Conservation (phyloP, 2,329 filamentous ascomycete genomes). For the Fusarium aywerte region DNA sequence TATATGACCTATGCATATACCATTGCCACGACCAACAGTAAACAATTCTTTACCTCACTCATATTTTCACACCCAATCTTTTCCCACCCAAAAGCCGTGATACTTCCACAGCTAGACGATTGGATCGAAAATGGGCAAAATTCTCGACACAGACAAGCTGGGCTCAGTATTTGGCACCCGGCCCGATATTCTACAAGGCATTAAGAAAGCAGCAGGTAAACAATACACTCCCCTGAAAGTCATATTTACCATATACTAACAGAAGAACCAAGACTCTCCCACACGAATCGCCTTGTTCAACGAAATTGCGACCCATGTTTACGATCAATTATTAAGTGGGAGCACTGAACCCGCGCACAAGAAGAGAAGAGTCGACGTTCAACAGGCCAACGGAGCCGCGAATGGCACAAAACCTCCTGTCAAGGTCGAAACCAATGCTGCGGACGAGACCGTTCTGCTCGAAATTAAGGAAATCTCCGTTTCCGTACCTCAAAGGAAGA, state of each 20-base stretch:
- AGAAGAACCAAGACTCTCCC: constrained; percentile 59
- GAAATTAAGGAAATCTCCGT: constrained; percentile 74
- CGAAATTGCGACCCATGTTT: constrained; percentile 63
- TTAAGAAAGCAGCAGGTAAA: constrained; percentile 65
- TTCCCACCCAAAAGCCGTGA: constrained; percentile 27
- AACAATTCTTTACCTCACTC: constrained; percentile 21
- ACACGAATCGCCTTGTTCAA: constrained; percentile 65
- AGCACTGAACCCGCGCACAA: constrained; percentile 62
- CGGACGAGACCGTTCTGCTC: constrained; percentile 64
- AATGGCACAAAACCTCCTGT: constrained; percentile 39
- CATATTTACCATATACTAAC: constrained; percentile 17
- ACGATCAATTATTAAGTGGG: constrained; percentile 54
- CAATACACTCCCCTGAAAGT: constrained; percentile 35
- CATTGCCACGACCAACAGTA: constrained; percentile 30
- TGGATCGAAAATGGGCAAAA: constrained; percentile 53
- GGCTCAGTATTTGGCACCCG: constrained; percentile 64
- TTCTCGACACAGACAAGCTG: constrained; percentile 63
- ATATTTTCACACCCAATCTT: constrained; percentile 17
- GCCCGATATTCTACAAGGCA: constrained; percentile 66
- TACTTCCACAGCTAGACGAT: constrained; percentile 13
- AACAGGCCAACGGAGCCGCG: constrained; percentile 41
- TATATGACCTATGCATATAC: constrained; percentile 41
- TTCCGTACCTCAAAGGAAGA: constrained; percentile 75
- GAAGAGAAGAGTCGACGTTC: constrained; percentile 62
- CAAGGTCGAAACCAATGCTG: constrained; percentile 51